Conservation (phyloP, 768 basidiomycete genomes). For the Xerocomellus dryophilus region DNA sequence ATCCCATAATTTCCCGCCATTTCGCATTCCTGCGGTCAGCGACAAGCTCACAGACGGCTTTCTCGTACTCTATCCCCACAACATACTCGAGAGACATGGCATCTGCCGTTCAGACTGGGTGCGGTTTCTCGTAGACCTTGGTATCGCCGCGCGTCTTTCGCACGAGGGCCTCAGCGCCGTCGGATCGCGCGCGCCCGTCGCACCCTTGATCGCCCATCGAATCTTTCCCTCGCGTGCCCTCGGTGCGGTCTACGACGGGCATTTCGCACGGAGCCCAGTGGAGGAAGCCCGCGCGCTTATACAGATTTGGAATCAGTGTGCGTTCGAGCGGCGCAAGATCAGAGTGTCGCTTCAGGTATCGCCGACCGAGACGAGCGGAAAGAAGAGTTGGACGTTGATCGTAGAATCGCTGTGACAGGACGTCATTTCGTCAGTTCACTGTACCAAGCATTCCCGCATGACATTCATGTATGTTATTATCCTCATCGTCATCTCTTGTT, state of each 20-base stretch:
- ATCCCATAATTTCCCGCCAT: conserved; percentile 28
- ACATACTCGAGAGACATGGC: conserved; percentile 28
- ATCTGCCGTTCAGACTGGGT: conserved; percentile 28
- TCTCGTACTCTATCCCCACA: conserved; percentile 24
- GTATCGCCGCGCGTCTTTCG: conserved; percentile 27
- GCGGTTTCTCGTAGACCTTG: conserved; percentile 30
- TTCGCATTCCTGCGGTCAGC: conserved; percentile 23
- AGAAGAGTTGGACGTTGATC: conserved; percentile 14
- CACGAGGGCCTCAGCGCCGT: conserved; percentile 22
- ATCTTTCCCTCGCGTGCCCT: conserved; percentile 13
- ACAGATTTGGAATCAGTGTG: conserved; percentile 32
- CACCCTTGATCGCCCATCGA: conserved; percentile 11
- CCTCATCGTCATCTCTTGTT: background rate
- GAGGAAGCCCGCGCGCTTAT: conserved; percentile 28
- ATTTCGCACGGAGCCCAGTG: conserved; percentile 15
- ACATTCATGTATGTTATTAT: background rate
- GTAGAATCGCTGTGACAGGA: conserved; percentile 26
- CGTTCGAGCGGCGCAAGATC: conserved; percentile 32
- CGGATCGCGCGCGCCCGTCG: conserved; percentile 20
- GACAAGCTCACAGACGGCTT: conserved; percentile 26
- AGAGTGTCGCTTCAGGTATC: conserved; percentile 16
- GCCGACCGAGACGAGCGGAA: background rate
- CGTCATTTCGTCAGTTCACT: background rate
- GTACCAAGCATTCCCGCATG: background rate
- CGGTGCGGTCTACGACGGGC: conserved; percentile 20